Evolutionary conservation across 805 yeast species (phyloP).

Genomic region (Zygotorulaspora danielsina): DNA sequence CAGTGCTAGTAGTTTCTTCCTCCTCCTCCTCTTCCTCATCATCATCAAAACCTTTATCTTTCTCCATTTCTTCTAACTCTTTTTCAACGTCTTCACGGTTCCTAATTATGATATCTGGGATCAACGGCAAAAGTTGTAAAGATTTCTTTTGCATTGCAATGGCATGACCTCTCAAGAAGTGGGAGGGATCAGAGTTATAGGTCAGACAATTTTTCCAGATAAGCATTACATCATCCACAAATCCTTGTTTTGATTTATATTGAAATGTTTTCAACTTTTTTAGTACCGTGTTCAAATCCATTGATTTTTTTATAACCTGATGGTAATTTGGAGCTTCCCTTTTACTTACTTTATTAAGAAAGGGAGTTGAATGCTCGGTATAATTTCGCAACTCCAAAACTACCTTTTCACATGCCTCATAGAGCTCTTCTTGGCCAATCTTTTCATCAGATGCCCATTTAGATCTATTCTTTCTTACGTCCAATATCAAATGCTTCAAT

Average conservation of each 20-base stretch:
- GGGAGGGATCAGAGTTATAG: conserved; percentile 92
- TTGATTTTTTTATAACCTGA: conserved; percentile 82
- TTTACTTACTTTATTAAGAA: conserved; percentile 91
- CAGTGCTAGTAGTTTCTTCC: conserved; percentile 35
- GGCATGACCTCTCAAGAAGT: conserved; percentile 86
- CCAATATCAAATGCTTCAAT: conserved; percentile 77
- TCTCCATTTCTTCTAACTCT: conserved; percentile 48
- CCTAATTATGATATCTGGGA: conserved; percentile 81
- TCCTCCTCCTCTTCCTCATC: conserved; percentile 31
- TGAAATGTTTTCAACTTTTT: conserved; percentile 80
- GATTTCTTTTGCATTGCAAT: conserved; percentile 94
- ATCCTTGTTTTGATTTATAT: conserved; percentile 78
- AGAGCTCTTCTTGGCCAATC: conserved; percentile 95
- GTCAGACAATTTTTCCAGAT: conserved; percentile 94
- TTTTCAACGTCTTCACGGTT: conserved; percentile 67
- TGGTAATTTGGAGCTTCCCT: conserved; percentile 98
- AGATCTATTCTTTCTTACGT: conserved; percentile 90
- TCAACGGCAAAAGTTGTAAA: conserved; percentile 65
- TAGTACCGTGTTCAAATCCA: conserved; percentile 94
- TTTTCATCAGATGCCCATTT: conserved; percentile 97
- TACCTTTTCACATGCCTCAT: conserved; percentile 96
- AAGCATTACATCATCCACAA: conserved; percentile 91
- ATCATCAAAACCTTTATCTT: conserved; percentile 38
- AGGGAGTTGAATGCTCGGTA: conserved; percentile 96
- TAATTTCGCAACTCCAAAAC: conserved; percentile 83